A percentile compares a stretch with the other conserved stretches of the same genome.
phyloP scores from a whole-genome alignment of 75 land plant species.

The Isoetes taiwanensis region DNA sequence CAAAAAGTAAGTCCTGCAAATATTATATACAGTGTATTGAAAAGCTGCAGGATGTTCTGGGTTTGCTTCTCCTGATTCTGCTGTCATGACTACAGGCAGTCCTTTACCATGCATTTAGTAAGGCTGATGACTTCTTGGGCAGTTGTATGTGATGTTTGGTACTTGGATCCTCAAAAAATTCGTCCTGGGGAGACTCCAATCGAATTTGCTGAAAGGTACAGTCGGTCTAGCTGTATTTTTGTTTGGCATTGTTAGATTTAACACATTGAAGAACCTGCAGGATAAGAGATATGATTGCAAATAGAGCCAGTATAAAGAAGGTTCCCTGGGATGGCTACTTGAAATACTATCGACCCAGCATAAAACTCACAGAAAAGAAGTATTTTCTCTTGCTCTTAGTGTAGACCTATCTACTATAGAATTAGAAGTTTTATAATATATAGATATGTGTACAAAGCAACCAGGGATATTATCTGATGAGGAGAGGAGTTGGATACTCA shows the following conservation, averaged over 20 bases:
- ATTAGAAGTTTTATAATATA: no score
- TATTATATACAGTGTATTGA: background rate
- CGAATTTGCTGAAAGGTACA: constrained; percentile 95
- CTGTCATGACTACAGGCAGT: constrained; percentile 46
- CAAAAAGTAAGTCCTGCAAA: constrained; percentile 70
- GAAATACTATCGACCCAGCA: constrained; percentile 91
- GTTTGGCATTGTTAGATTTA: no score
- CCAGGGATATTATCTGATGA: no score
- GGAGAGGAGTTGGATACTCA: no score
- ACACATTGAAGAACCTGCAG: constrained; percentile 41
- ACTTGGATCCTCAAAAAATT: constrained; percentile 78
- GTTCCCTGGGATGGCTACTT: constrained; percentile 98
- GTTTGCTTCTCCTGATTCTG: background rate
- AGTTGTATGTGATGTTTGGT: constrained; percentile 98
- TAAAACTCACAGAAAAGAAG: constrained; percentile 77
- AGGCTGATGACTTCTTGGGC: constrained; percentile 99
- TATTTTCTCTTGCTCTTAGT: constrained; percentile 20
- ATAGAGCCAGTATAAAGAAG: constrained; percentile 80
- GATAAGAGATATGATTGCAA: constrained; percentile 85
- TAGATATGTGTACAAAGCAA: no score
- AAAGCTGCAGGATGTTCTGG: background rate
- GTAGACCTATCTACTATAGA: background rate
- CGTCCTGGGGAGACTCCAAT: constrained; percentile 81
- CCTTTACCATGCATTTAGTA: constrained; percentile 82
- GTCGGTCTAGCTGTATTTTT: no score